Percentiles rank a stretch among this genome's conserved stretches.
These are phyloP conservation scores for Microstegium vimineum DNA, from an alignment of 176 grass and related monocot species.

Conservation along the genomic window DNA sequence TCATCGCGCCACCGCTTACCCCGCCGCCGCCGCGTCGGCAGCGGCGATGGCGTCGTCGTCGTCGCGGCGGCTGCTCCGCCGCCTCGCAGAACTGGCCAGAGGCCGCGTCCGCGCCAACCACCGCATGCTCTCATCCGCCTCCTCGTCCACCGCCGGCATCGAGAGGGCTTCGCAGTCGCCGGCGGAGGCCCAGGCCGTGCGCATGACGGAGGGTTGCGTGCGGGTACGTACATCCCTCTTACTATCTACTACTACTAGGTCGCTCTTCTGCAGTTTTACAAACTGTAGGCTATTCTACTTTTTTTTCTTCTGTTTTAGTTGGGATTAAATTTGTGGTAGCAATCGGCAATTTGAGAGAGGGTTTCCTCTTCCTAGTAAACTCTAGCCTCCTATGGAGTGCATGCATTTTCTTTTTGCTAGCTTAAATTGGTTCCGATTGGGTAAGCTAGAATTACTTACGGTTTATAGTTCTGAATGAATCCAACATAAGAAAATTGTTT, in stretches of 20 bases:
- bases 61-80: constrained; percentile 23
- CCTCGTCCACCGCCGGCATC: not conserved
- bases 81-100: not conserved
- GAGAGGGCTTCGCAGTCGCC: not conserved
- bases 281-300: not conserved
- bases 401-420: not conserved
- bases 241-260: not conserved
- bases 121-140: constrained; percentile 25
- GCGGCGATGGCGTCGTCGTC: constrained; percentile 19
- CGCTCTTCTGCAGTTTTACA: not conserved
- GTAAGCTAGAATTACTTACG: not conserved
- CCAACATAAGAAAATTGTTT: not conserved
- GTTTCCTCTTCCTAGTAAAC: not conserved
- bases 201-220: constrained; percentile 42
- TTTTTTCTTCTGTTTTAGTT: not conserved
- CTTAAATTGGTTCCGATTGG: not conserved
- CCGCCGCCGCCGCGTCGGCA: not conserved
- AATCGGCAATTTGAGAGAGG: not conserved
- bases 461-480: not conserved
- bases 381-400: not conserved
- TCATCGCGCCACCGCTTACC: not conserved
- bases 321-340: not conserved
- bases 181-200: constrained; percentile 16
- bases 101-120: constrained; percentile 24
- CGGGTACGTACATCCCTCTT: not conserved